Base-by-base conservation (phyloP, 1,139 yeast species). In the Hansenula anomala region DNA sequence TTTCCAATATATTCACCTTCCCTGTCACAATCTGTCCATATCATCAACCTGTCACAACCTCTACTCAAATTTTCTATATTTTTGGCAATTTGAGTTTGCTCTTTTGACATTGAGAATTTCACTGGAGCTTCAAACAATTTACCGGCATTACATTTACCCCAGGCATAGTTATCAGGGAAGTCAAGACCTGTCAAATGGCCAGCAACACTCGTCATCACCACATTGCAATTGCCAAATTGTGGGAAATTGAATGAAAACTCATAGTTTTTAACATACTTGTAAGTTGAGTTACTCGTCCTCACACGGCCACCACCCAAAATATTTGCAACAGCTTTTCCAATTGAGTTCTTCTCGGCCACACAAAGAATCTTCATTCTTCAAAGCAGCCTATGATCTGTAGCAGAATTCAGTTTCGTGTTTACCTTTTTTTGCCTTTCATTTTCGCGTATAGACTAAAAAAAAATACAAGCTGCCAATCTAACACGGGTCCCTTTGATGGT, bases 1-100 rank as follows among this genome's bases (percentile, higher is more conserved):
- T 75, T 79, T 0, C 98, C 99, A 44, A 94, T 94, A 57, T 82
- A 84, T 60, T 94, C 99, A 1, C 99, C 99, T 57, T 94, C 99
- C 31, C 98, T 70, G 67, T 94, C 99, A 63, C 97, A 92, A 70
- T 94, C 99, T 2, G 98, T 94, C 98, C 98, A 94, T 10, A 94
- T 88, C 84, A 87, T 86, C 45, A 94, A 64, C 36, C 68, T 66
- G 37, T 78, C 73, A 6, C 86, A 75, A 24, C 52, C 56, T 29
- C 80, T 58, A 4, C 92, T 87, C 55, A 89, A 90, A 4, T 61
- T 61, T 28, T 73, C 61, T 36, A 94, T 87, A 55, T 92, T 92
- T n/a, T 69, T 65, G 15, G 81, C 81, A 18, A 88, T 76, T 20
- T 71, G 72, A 45, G 61, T 57, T 49, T 69, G 68, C 35, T 66